Conservation (phyloP, 345 rosid species). For the Carallia brachiata region DNA sequence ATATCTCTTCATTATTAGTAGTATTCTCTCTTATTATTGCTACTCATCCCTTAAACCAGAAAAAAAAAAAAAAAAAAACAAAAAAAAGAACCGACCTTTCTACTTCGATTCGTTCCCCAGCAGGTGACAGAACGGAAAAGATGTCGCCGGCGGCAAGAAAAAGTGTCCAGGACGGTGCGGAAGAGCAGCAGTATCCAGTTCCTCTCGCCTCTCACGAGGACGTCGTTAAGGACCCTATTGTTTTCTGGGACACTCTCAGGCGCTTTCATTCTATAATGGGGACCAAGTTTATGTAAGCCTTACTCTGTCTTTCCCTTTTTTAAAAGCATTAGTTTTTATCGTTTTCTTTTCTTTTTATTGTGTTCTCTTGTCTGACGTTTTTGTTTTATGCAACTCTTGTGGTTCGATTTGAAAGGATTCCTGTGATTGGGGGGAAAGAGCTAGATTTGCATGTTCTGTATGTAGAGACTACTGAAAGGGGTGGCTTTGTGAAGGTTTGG, state of each 20-base stretch:
- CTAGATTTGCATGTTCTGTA: conserved; percentile 86
- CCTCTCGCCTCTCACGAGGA: conserved; percentile 62
- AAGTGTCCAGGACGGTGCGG: conserved; percentile 17
- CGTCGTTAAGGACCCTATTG: conserved; percentile 41
- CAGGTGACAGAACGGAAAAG: conserved; percentile 10
- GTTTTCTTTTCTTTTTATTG: conserved; percentile 1
- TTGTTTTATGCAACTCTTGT: background rate
- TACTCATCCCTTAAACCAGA: no score
- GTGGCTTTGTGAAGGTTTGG: conserved; percentile 85
- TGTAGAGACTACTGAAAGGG: conserved; percentile 78
- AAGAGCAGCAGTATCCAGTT: conserved; percentile 53
- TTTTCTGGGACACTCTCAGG: conserved; percentile 87
- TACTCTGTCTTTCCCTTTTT: background rate
- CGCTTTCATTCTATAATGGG: conserved; percentile 80
- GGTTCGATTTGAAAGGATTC: conserved; percentile 53
- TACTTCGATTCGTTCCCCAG: conserved; percentile 12
- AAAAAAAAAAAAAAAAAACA: background rate
- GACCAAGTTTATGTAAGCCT: conserved; percentile 72
- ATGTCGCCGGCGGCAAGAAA: conserved; percentile 49
- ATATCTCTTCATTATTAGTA: background rate
- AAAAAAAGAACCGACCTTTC: background rate
- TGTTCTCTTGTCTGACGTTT: background rate
- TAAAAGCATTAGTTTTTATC: background rate
- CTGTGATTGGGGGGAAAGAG: conserved; percentile 98
- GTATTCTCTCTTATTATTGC: background rate